These are phyloP conservation scores for Diaporthe vaccinii DNA, from an alignment of 2,329 filamentous ascomycete species.

Conservation along the genomic window DNA sequence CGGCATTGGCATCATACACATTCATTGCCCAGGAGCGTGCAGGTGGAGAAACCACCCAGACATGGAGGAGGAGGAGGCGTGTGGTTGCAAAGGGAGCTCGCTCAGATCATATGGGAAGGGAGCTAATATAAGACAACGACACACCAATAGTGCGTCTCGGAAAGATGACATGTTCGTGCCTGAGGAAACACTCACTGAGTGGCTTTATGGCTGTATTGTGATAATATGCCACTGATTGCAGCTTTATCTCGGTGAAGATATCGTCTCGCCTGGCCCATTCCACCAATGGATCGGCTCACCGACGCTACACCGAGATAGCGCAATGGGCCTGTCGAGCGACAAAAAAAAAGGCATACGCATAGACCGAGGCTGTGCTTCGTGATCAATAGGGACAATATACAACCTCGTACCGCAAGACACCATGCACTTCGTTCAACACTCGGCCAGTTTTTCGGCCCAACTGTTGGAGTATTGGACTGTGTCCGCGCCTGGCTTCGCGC, in stretches of 20 bases:
- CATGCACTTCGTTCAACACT: background rate
- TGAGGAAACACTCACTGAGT: background rate
- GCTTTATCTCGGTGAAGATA: background rate
- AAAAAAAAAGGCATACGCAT: too few species aligned
- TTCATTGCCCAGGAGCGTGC: background rate
- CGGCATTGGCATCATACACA: slow-evolving; percentile 11
- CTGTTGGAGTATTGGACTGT: background rate
- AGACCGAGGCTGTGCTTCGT: too few species aligned
- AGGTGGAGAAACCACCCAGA: too few species aligned
- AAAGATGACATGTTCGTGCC: background rate
- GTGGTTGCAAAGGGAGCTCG: background rate
- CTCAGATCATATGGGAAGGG: background rate
- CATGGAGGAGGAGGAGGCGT: background rate
- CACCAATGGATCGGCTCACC: background rate
- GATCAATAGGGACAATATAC: too few species aligned
- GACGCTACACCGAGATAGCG: background rate
- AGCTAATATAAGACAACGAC: slow-evolving; percentile 27
- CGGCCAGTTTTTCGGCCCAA: too few species aligned
- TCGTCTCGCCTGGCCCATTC: background rate
- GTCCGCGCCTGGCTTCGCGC: too few species aligned
- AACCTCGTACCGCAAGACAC: background rate
- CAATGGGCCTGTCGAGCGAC: too few species aligned
- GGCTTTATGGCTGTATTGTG: background rate
- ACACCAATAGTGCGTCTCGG: slow-evolving; percentile 3
- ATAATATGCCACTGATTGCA: background rate